Conservation (phyloP, 116 monocot genomes). For the Trichopus zeylanicus region DNA sequence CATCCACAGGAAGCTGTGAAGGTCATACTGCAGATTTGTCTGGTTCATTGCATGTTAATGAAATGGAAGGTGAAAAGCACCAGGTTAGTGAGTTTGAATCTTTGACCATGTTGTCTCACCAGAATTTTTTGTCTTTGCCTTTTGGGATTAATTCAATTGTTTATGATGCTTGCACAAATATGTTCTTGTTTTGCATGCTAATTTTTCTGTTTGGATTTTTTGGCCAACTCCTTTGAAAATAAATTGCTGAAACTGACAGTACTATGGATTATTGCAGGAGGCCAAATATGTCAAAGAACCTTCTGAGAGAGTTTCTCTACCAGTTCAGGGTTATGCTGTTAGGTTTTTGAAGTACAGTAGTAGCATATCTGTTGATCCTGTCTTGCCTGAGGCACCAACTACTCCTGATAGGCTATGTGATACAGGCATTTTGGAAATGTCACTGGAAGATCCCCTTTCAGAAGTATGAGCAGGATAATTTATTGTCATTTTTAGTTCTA, state of each 20-base stretch:
- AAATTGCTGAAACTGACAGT: background rate
- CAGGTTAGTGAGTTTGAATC: conserved; percentile 20
- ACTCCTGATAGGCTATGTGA: conserved; percentile 68
- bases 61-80: conserved; percentile 9
- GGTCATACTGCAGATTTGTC: conserved; percentile 13
- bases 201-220: no score
- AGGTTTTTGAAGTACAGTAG: conserved; percentile 44
- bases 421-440: conserved; percentile 43
- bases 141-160: no score
- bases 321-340: conserved; percentile 66
- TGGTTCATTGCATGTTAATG: conserved; percentile 11
- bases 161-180: no score
- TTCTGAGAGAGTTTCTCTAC: conserved; percentile 6
- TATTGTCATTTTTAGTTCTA: conserved; percentile 4
- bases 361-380: conserved; percentile 10
- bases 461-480: conserved; percentile 44
- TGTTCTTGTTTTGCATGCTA: no score
- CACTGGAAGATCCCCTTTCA: conserved; percentile 53
- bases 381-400: conserved; percentile 60
- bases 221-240: no score
- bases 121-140: no score
- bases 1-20: conserved; percentile 7
- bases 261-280: conserved; percentile 23
- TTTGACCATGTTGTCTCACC: no score
- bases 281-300: conserved; percentile 12